Base-by-base conservation (phyloP, 2,329 filamentous ascomycete species). In the Aureobasidium lini region DNA sequence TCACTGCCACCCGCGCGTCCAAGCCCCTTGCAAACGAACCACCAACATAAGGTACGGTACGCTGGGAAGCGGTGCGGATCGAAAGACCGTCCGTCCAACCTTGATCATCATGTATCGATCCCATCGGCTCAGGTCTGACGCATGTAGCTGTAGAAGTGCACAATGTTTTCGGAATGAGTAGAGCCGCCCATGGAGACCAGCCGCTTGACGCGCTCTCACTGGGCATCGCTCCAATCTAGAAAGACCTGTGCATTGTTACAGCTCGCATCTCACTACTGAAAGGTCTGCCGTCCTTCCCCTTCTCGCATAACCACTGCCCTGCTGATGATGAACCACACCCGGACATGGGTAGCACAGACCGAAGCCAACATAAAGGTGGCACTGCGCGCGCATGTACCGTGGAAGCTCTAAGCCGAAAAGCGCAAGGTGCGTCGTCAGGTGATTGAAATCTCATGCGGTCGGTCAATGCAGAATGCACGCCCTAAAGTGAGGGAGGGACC, bases 1-100 rank as follows among this genome's bases (percentile, higher is more conserved):
- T 34, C 28, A 37, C 37, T 43, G 37, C 34, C 23, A 5, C 11
- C 49, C 34, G 23, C 34, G 36, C 49, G 36, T 23, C 18, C 28
- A 31, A 40, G 23, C 39, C n/a, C 29, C 39, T 54, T 18, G 31
- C 52, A 56, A 46, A 56, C 18, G 43, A 57, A 57, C 54, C 15
- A 40, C 15, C 32, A 40, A 43, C 34, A 57, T 57, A 57, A 57
- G 54, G 54, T 57, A 57, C 54, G 54, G 54, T 57, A 48, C 54
- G 54, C 42, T 29, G 43, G 54, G 34, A 31, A 37, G 43, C 54
- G 54, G 54, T 48, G 54, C 54, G 54, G 54, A 40, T 47, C 54
- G 54, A 39, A 47, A 29, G 29, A 57, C 52, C 52, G 40, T 37
- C 52, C 40, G 40, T 57, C 40, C 52, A 57, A 57, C 52, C 52